Evolutionary conservation across 2,329 filamentous ascomycete species (phyloP), one percentile per base, ranked within the genome.

Genomic region (Thielaviopsis ethacetica): DNA sequence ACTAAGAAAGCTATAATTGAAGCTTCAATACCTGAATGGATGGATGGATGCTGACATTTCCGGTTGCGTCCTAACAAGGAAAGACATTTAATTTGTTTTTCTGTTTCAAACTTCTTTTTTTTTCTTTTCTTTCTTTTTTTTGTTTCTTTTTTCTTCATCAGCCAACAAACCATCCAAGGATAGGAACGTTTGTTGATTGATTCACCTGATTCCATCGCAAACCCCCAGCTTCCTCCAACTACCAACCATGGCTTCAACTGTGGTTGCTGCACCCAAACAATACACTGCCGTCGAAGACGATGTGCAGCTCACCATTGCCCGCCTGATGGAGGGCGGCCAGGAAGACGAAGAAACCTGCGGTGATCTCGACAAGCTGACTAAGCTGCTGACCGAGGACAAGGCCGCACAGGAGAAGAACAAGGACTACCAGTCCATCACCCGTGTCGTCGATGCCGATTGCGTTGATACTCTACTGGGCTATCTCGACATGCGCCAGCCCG

Each of bases 311-410:
- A 83, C 91, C 64, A 82, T 96, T 64, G 91, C 91, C 24, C 86
- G 87, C 66, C 75, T 96, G 65, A 94, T 96, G 84, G 88, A 94
- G 68, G 89, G 88, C 52, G 90, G 89, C 57, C 82, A 91, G 65
- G 88, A 95, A 65, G 88, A 88, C 67, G 81, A 83, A 59, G 83
- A 87, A 64, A 85, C 81, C 13, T 83, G 79, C 65, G 71, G 71
- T 62, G 77, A 82, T 62, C 72, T 85, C 53, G 77, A 80, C 63
- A 70, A 71, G 59, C 75, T 85, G 58, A 82, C 81, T 52, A 80
- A 77, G 68, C 72, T 85, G 47, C 72, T 85, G 59, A 76, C 74
- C 65, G 74, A 81, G 44, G 81, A 84, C 62, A 70, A 72, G 58
- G 68, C 68, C n/a, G 70, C 73, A 60, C 71, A 73, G 53, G 71